phyloP scores from a whole-genome alignment of 2,329 filamentous ascomycete genomes.

The Ophiobolus disseminans region DNA sequence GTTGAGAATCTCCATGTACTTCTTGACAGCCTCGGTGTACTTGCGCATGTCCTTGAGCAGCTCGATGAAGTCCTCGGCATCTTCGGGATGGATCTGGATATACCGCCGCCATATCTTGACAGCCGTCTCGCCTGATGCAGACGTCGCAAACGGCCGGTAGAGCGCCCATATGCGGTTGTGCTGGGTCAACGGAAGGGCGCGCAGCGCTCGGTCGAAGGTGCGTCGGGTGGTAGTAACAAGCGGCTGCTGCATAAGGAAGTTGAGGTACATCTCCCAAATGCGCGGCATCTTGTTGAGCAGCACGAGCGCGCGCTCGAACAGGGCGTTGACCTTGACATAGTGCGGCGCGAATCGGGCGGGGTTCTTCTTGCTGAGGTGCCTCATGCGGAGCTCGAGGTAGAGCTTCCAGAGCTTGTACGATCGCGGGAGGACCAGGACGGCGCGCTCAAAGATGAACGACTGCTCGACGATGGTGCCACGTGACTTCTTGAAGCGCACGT shows the following conservation, averaged over 20 bases:
- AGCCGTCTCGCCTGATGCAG: constrained; percentile 86
- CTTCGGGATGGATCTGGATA: constrained; percentile 95
- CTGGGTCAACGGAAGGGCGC: constrained; percentile 90
- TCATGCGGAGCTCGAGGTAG: constrained; percentile 85
- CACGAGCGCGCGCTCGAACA: constrained; percentile 91
- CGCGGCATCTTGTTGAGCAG: constrained; percentile 98
- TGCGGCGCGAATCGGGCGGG: constrained; percentile 79
- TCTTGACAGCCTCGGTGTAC: constrained; percentile 89
- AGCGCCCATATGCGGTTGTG: constrained; percentile 95
- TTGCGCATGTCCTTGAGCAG: constrained; percentile 79
- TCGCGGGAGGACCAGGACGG: constrained; percentile 85
- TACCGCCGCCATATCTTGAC: constrained; percentile 95
- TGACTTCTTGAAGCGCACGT: constrained; percentile 87
- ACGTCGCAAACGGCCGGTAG: constrained; percentile 89
- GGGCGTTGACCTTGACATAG: constrained; percentile 90
- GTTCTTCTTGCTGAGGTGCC: constrained; percentile 83
- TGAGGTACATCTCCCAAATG: constrained; percentile 98
- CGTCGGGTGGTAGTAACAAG: constrained; percentile 83
- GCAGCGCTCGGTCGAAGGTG: constrained; percentile 89
- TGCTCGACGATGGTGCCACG: constrained; percentile 87
- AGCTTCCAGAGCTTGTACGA: constrained; percentile 99
- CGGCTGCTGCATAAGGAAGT: constrained; percentile 90
- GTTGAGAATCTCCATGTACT: constrained; percentile 91
- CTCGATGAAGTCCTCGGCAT: constrained; percentile 94
- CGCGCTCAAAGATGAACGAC: constrained; percentile 86